Percentiles rank a stretch among this genome's conserved stretches.
Conservation (phyloP, 1,284 basidiomycete species). For the Cronartium ribicola region DNA sequence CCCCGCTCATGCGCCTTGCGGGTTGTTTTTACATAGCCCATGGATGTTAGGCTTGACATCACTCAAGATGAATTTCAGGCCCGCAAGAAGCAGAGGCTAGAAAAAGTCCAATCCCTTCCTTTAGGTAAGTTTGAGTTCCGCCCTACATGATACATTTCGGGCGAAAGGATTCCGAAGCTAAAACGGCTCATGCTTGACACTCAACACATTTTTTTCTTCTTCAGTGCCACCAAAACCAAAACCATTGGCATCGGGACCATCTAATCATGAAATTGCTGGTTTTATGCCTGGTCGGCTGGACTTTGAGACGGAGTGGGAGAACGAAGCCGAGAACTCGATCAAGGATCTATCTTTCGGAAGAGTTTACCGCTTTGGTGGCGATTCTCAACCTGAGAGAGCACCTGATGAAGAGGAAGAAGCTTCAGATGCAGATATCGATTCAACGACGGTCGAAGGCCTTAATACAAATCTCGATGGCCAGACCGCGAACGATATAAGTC, state of each 20-base stretch:
- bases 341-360: conserved; percentile 95
- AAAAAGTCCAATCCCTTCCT: conserved; percentile 56
- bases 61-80: conserved; percentile 78
- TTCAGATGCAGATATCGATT: conserved; percentile 27
- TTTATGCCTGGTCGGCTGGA: conserved; percentile 95
- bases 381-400: conserved; percentile 68
- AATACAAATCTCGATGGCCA: conserved; percentile 46
- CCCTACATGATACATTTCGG: too few relatives aligned
- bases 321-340: conserved; percentile 89
- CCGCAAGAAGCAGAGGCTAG: conserved; percentile 77
- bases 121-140: conserved; percentile 50
- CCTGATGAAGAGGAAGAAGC: conserved; percentile 49
- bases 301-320: conserved; percentile 94
- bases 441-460: conserved; percentile 21
- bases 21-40: conserved; percentile 55
- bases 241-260: conserved; percentile 84
- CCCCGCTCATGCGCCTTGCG: not conserved
- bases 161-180: too few relatives aligned
- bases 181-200: not conserved
- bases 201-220: conserved; percentile 10
- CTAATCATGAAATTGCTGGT: conserved; percentile 85
- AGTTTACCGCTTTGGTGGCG: conserved; percentile 78
- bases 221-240: conserved; percentile 56
- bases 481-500: conserved; percentile 48
- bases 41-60: conserved; percentile 67